phyloP scores from a whole-genome alignment of 768 basidiomycete genomes.

The Leucosporidium yakuticum region DNA sequence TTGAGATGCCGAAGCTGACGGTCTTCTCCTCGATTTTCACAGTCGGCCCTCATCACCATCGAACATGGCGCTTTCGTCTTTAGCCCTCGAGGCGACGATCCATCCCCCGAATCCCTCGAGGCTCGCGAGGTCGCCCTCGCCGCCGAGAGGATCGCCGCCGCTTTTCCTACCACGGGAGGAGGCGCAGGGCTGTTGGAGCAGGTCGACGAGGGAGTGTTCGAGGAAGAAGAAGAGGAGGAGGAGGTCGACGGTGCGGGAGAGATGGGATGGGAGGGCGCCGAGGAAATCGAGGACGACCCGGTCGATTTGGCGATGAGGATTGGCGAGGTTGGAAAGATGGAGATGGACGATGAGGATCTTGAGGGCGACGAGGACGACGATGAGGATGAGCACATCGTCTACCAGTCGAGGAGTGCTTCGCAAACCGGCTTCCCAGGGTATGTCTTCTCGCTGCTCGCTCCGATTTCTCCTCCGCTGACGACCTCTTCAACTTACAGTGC shows the following conservation, averaged over 20 bases:
- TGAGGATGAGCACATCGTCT: slow-evolving; percentile 71
- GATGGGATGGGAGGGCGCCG: slow-evolving; percentile 44
- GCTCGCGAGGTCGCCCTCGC: slow-evolving; percentile 9
- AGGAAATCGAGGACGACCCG: slow-evolving; percentile 74
- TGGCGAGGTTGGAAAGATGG: slow-evolving; percentile 57
- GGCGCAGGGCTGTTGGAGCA: slow-evolving; percentile 1
- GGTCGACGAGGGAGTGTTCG: slow-evolving; percentile 37
- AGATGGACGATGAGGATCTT: slow-evolving; percentile 47
- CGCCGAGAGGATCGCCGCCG: too few relatives aligned
- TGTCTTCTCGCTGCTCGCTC: not conserved
- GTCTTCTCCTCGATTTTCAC: not conserved
- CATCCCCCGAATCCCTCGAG: not conserved
- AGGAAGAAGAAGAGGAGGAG: slow-evolving; percentile 51
- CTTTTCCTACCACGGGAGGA: not conserved
- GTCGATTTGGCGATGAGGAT: slow-evolving; percentile 54
- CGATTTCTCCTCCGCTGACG: not conserved
- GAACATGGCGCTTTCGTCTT: slow-evolving; percentile 29
- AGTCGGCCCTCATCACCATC: slow-evolving; percentile 17
- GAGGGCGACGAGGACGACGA: slow-evolving; percentile 50
- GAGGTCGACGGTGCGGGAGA: not conserved
- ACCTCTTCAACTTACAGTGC: not conserved
- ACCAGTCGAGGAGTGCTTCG: slow-evolving; percentile 35
- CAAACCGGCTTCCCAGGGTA: not conserved
- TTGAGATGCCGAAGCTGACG: not conserved
- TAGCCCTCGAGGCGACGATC: slow-evolving; percentile 6